Conservation (phyloP, 176 grass and related monocot species). For the Aegilops speltoides region DNA sequence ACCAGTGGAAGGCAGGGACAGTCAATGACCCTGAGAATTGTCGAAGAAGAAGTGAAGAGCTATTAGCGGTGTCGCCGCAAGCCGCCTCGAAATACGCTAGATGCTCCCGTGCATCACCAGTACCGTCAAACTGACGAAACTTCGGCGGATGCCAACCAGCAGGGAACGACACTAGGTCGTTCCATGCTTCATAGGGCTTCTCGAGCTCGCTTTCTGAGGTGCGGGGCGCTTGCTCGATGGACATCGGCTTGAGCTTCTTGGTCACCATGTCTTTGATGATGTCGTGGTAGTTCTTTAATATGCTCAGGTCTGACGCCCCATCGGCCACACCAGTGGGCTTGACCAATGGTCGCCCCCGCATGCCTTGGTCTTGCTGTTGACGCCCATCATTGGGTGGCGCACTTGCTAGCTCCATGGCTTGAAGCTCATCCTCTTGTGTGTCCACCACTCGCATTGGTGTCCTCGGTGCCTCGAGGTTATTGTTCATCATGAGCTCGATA, state of each 20-base stretch:
- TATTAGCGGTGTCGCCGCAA: neutral
- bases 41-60: neutral
- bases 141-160: neutral
- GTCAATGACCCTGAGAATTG: neutral
- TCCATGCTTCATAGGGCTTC: neutral
- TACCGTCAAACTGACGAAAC: neutral
- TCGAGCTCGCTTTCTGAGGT: neutral
- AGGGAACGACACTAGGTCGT: neutral
- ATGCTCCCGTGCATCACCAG: neutral
- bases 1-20: neutral
- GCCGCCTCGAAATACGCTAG: neutral
- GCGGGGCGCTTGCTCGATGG: neutral
- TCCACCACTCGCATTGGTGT: neutral
- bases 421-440: neutral
- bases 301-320: neutral
- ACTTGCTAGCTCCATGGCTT: too few relatives aligned
- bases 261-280: neutral
- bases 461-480: accelerated
- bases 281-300: neutral
- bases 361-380: too few relatives aligned
- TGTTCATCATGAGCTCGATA: neutral
- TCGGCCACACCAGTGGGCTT: too few relatives aligned
- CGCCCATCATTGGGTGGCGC: too few relatives aligned
- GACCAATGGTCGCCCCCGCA: too few relatives aligned
- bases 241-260: neutral